Percentiles rank a stretch among this genome's conserved stretches.
phyloP scores from a whole-genome alignment of 2,329 filamentous ascomycete species.

The Aureobasidium sp. region DNA sequence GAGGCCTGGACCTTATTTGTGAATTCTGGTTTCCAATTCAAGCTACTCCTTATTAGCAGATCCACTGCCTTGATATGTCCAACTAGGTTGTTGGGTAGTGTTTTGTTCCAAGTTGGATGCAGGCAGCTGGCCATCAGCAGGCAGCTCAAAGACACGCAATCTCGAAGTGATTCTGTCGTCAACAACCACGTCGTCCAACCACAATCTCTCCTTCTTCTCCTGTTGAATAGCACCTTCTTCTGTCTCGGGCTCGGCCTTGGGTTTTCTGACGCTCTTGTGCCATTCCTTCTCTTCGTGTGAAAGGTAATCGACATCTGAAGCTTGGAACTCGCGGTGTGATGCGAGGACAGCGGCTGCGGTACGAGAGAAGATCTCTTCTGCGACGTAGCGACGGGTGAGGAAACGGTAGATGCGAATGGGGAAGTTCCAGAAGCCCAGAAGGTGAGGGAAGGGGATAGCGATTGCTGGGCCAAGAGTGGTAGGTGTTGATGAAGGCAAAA shows the following conservation, averaged over 20 bases:
- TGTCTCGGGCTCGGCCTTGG: constrained; percentile 29
- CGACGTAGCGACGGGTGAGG: constrained; percentile 75
- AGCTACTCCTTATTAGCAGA: not conserved
- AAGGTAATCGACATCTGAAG: constrained; percentile 55
- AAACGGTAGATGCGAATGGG: constrained; percentile 81
- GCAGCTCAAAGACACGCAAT: constrained; percentile 74
- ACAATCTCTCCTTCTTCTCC: constrained; percentile 42
- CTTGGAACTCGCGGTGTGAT: constrained; percentile 50
- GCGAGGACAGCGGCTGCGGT: constrained; percentile 78
- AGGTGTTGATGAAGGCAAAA: constrained; percentile 60
- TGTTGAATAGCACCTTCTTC: constrained; percentile 32
- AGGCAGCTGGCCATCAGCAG: constrained; percentile 20
- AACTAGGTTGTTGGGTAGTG: not conserved
- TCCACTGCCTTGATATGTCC: not conserved
- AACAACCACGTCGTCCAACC: constrained; percentile 66
- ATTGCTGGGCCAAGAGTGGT: constrained; percentile 64
- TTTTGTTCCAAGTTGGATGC: not conserved
- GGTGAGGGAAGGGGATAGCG: constrained; percentile 73
- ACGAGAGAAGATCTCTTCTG: constrained; percentile 79
- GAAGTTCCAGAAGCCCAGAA: constrained; percentile 88
- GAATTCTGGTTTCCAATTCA: not conserved
- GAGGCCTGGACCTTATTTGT: not conserved
- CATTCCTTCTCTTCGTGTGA: constrained; percentile 70
- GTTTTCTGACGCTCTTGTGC: constrained; percentile 69
- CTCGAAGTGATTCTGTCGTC: constrained; percentile 68